Evolutionary conservation across 371 early-diverging fungal genomes (phyloP).

Genomic region (Mycotypha africana): DNA sequence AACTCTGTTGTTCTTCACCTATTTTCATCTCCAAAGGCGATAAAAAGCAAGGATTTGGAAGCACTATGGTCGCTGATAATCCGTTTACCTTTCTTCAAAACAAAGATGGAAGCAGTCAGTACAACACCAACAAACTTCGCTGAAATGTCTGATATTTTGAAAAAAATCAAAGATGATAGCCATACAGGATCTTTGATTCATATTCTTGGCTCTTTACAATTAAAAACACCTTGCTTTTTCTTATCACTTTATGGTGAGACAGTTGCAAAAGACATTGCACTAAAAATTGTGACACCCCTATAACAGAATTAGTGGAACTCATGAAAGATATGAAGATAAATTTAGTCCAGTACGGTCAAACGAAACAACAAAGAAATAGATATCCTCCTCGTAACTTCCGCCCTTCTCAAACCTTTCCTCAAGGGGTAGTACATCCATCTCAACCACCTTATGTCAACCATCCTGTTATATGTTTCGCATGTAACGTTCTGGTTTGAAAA

Average conservation of each 20-base stretch:
- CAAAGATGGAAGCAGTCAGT: neutral
- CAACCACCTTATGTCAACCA: too few species aligned
- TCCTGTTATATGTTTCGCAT: too few species aligned
- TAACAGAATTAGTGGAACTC: too few species aligned
- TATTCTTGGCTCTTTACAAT: neutral
- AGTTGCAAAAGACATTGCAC: neutral
- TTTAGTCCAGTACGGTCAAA: too few species aligned
- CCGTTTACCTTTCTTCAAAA: neutral
- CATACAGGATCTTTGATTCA: neutral
- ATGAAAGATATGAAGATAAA: too few species aligned
- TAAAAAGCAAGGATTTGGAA: neutral
- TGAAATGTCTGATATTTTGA: neutral
- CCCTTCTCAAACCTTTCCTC: too few species aligned
- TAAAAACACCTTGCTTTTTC: neutral
- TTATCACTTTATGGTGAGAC: neutral
- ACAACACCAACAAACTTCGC: neutral
- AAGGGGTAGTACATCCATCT: too few species aligned
- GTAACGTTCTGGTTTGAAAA: too few species aligned
- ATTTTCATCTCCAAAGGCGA: conserved; percentile 1
- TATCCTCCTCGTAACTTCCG: too few species aligned
- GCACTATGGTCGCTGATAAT: neutral
- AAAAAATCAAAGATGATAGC: neutral
- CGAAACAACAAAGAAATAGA: too few species aligned
- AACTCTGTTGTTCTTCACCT: neutral
- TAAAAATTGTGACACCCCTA: neutral